Evolutionary conservation across 805 yeast genomes (phyloP).

Genomic region (Lachancea lanzarotensis): DNA sequence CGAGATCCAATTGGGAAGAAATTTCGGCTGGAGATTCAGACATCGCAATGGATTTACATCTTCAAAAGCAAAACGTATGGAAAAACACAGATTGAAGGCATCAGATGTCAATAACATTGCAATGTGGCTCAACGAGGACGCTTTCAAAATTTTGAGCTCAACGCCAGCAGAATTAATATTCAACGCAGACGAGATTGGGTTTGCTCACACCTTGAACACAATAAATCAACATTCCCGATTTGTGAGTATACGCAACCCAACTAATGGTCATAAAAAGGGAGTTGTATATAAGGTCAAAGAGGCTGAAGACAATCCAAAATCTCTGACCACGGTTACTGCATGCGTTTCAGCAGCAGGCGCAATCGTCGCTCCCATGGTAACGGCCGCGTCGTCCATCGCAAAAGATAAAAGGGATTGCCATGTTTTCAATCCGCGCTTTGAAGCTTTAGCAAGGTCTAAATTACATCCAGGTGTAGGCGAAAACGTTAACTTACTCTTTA

Average conservation of each 20-base stretch:
- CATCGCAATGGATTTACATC: constrained; percentile 7
- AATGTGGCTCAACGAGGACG: constrained; percentile 9
- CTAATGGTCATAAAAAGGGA: not conserved
- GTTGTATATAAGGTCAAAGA: constrained; percentile 8
- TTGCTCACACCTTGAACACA: constrained; percentile 5
- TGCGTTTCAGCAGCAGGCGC: constrained; percentile 9
- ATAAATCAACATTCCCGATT: constrained; percentile 5
- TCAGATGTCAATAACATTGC: constrained; percentile 9
- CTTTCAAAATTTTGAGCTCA: constrained; percentile 1
- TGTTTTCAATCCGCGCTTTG: constrained; percentile 5
- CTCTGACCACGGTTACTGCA: constrained; percentile 8
- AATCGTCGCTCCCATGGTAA: constrained; percentile 8
- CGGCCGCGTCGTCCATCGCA: constrained; percentile 5
- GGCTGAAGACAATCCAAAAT: not conserved
- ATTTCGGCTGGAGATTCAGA: constrained; percentile 8
- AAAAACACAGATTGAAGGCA: constrained; percentile 5
- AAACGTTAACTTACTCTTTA: constrained; percentile 1
- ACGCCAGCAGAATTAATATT: constrained; percentile 7
- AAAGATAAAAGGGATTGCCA: constrained; percentile 4
- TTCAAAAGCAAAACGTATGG: constrained; percentile 7
- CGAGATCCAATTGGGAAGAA: constrained; percentile 4
- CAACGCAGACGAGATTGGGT: constrained; percentile 9
- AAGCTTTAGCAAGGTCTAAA: constrained; percentile 2
- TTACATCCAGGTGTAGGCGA: constrained; percentile 3
- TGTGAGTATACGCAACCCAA: constrained; percentile 2